These are phyloP conservation scores for Globisporangium spinosum DNA, from an alignment of 352 stramenopile genomes.

Conservation along the genomic window DNA sequence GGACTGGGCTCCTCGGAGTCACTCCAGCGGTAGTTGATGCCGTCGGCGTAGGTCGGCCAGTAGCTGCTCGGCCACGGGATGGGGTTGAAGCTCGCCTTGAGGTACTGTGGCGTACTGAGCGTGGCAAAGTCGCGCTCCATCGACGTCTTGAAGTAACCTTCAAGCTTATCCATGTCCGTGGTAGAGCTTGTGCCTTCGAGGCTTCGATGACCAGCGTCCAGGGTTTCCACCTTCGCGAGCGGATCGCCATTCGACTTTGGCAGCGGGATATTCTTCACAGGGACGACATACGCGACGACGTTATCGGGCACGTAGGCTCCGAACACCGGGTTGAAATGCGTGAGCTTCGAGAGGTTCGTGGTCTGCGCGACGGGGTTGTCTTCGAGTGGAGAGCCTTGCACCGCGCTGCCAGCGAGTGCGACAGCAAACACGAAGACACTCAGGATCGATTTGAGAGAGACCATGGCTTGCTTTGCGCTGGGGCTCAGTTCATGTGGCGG, in stretches of 20 bases:
- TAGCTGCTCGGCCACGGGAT: constrained; percentile 16
- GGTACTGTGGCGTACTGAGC: not conserved
- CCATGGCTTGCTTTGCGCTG: constrained; percentile 1
- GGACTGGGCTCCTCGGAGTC: constrained; percentile 22
- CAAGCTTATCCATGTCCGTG: constrained; percentile 1
- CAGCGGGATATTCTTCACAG: not conserved
- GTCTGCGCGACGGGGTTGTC: not conserved
- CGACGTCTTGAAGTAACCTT: not conserved
- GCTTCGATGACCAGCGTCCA: not conserved
- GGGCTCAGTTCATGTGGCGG: not conserved
- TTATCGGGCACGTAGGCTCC: not conserved
- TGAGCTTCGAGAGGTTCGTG: not conserved
- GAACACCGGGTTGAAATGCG: constrained; percentile 4
- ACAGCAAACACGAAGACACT: not conserved
- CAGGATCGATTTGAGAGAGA: not conserved
- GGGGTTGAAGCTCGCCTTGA: not conserved
- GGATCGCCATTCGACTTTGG: not conserved
- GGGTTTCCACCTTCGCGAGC: not conserved
- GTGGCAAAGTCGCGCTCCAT: constrained; percentile 6
- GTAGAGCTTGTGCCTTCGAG: not conserved
- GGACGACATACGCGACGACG: not conserved
- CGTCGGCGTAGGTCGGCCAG: constrained; percentile 16
- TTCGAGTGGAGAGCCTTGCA: constrained; percentile 1
- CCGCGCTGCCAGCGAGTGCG: not conserved
- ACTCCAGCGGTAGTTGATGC: constrained; percentile 19